Evolutionary conservation across 2,329 filamentous ascomycete genomes (phyloP), one percentile per base, ranked within the genome.

Genomic region (Talaromyces amestolkiae): DNA sequence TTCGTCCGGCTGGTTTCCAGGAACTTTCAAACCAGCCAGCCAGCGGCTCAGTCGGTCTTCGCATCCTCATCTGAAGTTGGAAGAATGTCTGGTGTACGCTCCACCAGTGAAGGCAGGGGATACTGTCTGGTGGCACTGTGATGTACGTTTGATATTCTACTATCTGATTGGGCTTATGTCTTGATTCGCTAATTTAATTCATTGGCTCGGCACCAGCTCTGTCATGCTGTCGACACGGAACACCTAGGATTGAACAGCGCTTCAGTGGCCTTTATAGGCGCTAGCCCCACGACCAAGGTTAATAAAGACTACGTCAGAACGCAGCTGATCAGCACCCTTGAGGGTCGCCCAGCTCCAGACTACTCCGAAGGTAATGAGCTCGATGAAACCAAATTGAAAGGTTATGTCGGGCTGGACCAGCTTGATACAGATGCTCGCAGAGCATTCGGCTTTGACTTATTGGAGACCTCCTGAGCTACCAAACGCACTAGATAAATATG

Each of bases 241-340:
- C 39, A 43, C 39, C 39, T 9, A 19, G 39, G 39, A n/a, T 43
- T 17, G 17, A 43, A 19, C 39, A 43, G 3, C 39, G 39, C 39
- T 6, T 43, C 39, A 43, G 39, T n/a, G 39, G 39, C 39, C 8
- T 43, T 43, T 19, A 43, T 43, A 43, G 39, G 17, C n/a, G 13
- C 39, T 19, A n/a, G 39, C 39, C 39, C 39, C 3, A 43, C 39
- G 39, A 43, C 39, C 17, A 43, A 7, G 39, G 7, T 43, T 43
- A 75, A 74, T 62, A 72, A 71, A 51, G 61, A 22, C 4, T 75
- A 76, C 43, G 66, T 41, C 83, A 86, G 69, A 84, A 81, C 80
- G 75, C 80, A 11, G 79, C 81, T 74, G 76, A 81, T 22, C 82
- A 83, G 27, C 76, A 84, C 2, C 80, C 82, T 6, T 82, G 84